Evolutionary conservation across 169 alveolate genomes (phyloP).

Genomic region (Cyclospora cayetanensis): DNA sequence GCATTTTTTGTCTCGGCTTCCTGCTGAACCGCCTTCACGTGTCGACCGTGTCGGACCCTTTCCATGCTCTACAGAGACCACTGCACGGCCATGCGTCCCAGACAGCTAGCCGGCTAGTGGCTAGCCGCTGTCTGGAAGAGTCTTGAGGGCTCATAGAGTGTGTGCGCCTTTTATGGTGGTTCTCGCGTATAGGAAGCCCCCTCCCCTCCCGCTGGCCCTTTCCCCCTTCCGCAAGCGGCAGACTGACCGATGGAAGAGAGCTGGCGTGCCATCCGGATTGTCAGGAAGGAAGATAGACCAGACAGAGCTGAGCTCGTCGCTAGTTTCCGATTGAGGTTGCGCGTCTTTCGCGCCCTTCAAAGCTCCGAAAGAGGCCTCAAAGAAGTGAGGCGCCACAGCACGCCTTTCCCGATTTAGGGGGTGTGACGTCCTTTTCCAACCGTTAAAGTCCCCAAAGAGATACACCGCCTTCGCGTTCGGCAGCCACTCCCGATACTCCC

Average conservation of each 20-base stretch:
- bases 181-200: too few species aligned
- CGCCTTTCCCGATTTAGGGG: constrained; percentile 72
- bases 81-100: too few species aligned
- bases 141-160: too few species aligned
- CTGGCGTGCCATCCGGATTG: constrained; percentile 61
- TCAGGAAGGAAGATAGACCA: constrained; percentile 60
- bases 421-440: constrained; percentile 79
- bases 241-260: constrained; percentile 60
- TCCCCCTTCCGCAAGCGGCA: background rate
- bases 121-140: too few species aligned
- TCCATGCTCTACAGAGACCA: too few species aligned
- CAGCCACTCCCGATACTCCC: constrained; percentile 76
- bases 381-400: constrained; percentile 49
- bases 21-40: too few species aligned
- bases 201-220: too few species aligned
- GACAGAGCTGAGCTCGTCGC: constrained; percentile 33
- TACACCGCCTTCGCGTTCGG: constrained; percentile 77
- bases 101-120: too few species aligned
- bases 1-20: too few species aligned
- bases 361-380: constrained; percentile 47
- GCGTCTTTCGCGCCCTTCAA: background rate
- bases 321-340: background rate
- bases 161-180: too few species aligned
- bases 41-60: too few species aligned
- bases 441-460: constrained; percentile 81